Evolutionary conservation across 2,329 filamentous ascomycete genomes (phyloP), one percentile per base, ranked within the genome.

Genomic region (Claviceps quebecensis): DNA sequence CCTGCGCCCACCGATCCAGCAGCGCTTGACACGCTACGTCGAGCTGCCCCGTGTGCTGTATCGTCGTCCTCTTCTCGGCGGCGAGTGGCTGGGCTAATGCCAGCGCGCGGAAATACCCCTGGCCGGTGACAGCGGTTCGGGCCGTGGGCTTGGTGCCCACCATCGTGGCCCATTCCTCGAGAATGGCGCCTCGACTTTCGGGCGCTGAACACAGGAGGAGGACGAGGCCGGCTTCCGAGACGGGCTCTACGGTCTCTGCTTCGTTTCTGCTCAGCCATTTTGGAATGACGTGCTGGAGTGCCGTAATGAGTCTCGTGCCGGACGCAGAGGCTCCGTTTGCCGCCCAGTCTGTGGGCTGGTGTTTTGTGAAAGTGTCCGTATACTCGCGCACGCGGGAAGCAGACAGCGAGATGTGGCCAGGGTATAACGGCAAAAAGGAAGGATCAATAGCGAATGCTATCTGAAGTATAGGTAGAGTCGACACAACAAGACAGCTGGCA

Each of bases 401-500:
- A 5, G 61, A 62, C 11, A 67, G 41, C 2, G 63, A 39, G 5
- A 60, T 48, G 19, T 57, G 45, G 7, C 66, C 65, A 3, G 58
- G 54, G 5, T 54, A 36, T 6, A 61, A 38, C 2, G 43, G 13
- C 29, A 56, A 44, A 7, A 45, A 45, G 3, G 55, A 50, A 4
- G 48, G 44, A 3, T 56, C 54, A 0, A 34, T 34, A 11, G 67
- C 52, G 3, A 64, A 51, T 3, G 61, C 60, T n/a, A 66, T 57
- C 51, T 77, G 69, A 2, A 79, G 59, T 1, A 75, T 51, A 0
- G 77, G 76, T 9, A 73, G 64, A 0, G 69, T 63, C 4, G 80
- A 73, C 6, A 77, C 69, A 11, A 84, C 69, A 1, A 87, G 69
- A n/a, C 69, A 70, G 57, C 78, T 75, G 14, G 73, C 72, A 0